Conservation (phyloP, 2,329 filamentous ascomycete species). For the Pyricularia pennisetigena region DNA sequence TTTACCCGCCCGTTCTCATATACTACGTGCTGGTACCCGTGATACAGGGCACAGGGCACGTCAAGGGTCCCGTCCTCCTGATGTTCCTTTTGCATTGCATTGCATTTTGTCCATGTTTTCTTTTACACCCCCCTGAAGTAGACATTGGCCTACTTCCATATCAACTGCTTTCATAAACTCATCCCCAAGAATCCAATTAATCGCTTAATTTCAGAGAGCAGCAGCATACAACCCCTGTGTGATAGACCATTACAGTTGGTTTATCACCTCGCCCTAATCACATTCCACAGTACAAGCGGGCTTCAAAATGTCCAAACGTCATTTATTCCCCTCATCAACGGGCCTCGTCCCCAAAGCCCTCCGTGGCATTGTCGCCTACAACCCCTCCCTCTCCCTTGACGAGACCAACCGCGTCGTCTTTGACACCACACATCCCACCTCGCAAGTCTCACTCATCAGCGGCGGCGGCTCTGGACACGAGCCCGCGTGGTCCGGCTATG, state of each 20-base stretch:
- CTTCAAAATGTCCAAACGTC: conserved; percentile 38
- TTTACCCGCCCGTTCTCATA: not conserved
- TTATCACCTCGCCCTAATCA: not conserved
- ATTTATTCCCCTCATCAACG: conserved; percentile 41
- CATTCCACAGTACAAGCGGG: not conserved
- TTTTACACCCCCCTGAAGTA: not conserved
- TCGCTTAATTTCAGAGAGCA: not conserved
- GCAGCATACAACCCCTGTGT: not conserved
- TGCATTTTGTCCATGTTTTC: not conserved
- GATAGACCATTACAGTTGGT: not conserved
- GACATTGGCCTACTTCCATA: not conserved
- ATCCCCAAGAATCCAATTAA: not conserved
- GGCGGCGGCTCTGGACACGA: conserved; percentile 51
- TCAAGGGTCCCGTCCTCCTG: not conserved
- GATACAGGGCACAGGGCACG: not conserved
- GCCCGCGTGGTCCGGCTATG: conserved; percentile 55
- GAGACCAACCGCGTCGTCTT: conserved; percentile 41
- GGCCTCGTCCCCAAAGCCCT: conserved; percentile 43
- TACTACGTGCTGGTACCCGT: not conserved
- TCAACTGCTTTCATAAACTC: not conserved
- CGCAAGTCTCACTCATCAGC: conserved; percentile 39
- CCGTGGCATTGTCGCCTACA: conserved; percentile 41
- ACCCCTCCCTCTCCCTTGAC: conserved; percentile 38
- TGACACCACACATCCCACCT: conserved; percentile 31
- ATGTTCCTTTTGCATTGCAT: not conserved